Percentiles rank a stretch among this genome's conserved stretches.
These are phyloP conservation scores for Scheffersomyces cryptocercus DNA, from an alignment of 1,139 yeast genomes.

Conservation along the genomic window DNA sequence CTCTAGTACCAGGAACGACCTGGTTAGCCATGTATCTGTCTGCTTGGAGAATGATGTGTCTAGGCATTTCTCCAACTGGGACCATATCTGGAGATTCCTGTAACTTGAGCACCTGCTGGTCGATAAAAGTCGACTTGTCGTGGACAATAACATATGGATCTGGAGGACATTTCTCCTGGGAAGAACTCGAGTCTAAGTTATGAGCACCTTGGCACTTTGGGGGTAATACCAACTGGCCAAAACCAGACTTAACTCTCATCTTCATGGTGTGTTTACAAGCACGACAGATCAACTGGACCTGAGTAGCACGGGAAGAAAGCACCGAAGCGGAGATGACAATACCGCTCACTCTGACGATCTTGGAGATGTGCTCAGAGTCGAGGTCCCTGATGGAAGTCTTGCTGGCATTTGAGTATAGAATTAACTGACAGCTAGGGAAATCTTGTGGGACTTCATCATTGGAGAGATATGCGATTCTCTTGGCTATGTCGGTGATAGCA, in stretches of 20 bases:
- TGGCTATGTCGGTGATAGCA: constrained; percentile 90
- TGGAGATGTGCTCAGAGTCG: constrained; percentile 85
- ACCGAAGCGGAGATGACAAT: constrained; percentile 92
- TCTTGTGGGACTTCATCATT: constrained; percentile 54
- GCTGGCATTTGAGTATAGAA: constrained; percentile 72
- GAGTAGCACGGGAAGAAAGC: constrained; percentile 83
- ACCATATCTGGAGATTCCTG: constrained; percentile 98
- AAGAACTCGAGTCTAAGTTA: constrained; percentile 41
- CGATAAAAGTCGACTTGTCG: constrained; percentile 88
- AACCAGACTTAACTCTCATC: constrained; percentile 67
- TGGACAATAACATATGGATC: constrained; percentile 95
- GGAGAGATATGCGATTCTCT: constrained; percentile 66
- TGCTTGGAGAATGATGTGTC: constrained; percentile 84
- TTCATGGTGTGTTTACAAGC: constrained; percentile 80
- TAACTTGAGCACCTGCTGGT: constrained; percentile 89
- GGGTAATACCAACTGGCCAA: constrained; percentile 81
- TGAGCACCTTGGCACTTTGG: constrained; percentile 70
- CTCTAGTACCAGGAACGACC: constrained; percentile 94
- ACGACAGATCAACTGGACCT: constrained; percentile 82
- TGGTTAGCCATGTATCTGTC: constrained; percentile 89
- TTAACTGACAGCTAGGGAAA: constrained; percentile 83
- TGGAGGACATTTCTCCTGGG: constrained; percentile 73
- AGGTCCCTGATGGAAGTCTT: constrained; percentile 74
- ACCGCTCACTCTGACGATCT: constrained; percentile 89
- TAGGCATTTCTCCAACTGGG: constrained; percentile 98